Evolutionary conservation across 768 basidiomycete species (phyloP), one percentile per base, ranked within the genome.

Genomic region (Scleroderma bovista): DNA sequence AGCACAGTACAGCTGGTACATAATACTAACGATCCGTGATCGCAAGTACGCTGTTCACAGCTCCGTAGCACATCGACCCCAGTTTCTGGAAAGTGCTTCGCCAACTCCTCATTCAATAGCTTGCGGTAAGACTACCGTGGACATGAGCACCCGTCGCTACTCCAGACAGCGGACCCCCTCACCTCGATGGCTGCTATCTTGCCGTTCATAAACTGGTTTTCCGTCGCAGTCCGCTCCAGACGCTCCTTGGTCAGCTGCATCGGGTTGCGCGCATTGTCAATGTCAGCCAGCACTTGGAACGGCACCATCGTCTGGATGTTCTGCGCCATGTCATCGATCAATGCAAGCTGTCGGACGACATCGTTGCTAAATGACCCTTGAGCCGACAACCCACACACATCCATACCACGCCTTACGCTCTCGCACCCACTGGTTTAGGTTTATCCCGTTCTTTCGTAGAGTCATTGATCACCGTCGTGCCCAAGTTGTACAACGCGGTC

Each of bases 151-250:
- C n/a, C n/a, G n/a, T n/a, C n/a, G n/a, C n/a, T n/a, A n/a, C n/a
- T n/a, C n/a, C n/a, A n/a, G n/a, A n/a, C n/a, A 26, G 10, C 51
- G 22, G 39, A 38, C 32, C 38, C 31, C 57, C 79, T 57, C 54
- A 88, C 88, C 48, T 81, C 77, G 23, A 93, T 77, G 1, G 88
- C 90, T 40, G 77, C 75, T 34, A 93, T 87, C 62, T 92, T 91
- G 24, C 87, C 89, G 60, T 92, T 89, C 85, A 90, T 88, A 56
- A 90, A 92, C 60, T 91, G 90, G 61, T 93, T 93, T 69, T 93
- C 91, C 2, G 87, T 86, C 26, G 90, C 88, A 0, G 88, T 81
- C 47, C 88, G 76, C 68, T 93, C 90, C 13, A 93, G 66, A 45
- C 86, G 75, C 51, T 91, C 88, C 55, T 81, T 79, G 16, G 90